phyloP scores from a whole-genome alignment of 2,329 filamentous ascomycete genomes.

The Leptographium lundbergii region DNA sequence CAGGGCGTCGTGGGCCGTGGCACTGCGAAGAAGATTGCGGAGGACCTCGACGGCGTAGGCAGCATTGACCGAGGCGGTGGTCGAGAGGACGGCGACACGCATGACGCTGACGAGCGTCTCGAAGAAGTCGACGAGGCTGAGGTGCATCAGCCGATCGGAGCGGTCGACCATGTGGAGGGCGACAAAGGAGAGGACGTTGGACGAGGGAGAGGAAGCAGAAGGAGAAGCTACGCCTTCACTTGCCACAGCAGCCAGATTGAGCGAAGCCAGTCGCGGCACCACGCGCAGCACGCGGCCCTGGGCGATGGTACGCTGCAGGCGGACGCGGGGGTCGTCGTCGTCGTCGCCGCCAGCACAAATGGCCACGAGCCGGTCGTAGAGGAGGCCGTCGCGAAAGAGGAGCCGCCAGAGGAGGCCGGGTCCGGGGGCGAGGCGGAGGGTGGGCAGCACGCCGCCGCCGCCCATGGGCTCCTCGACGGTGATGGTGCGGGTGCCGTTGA shows the following conservation, averaged over 20 bases:
- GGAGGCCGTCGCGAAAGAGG: slow-evolving; percentile 31
- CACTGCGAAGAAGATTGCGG: slow-evolving; percentile 25
- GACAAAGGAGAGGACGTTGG: slow-evolving; percentile 36
- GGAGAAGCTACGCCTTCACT: slow-evolving; percentile 13
- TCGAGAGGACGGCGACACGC: slow-evolving; percentile 22
- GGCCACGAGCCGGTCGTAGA: slow-evolving; percentile 24
- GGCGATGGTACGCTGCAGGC: slow-evolving; percentile 30
- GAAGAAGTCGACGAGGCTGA: slow-evolving; percentile 40
- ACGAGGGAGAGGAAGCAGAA: slow-evolving; percentile 36
- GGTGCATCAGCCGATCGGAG: slow-evolving; percentile 35
- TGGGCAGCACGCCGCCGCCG: slow-evolving; percentile 15
- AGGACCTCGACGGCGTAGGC: slow-evolving; percentile 24
- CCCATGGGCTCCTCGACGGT: background rate
- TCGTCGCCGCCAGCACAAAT: slow-evolving; percentile 17
- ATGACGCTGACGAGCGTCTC: slow-evolving; percentile 36
- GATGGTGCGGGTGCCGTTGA: background rate
- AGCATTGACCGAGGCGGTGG: slow-evolving; percentile 7
- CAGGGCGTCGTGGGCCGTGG: slow-evolving; percentile 24
- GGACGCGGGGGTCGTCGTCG: background rate
- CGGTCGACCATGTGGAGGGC: slow-evolving; percentile 38
- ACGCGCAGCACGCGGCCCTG: slow-evolving; percentile 40
- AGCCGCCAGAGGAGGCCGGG: slow-evolving; percentile 41
- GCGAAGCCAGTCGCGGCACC: slow-evolving; percentile 34
- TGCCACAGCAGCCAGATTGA: slow-evolving; percentile 29
- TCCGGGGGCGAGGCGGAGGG: slow-evolving; percentile 28